A percentile compares a stretch with the other conserved stretches of the same genome.
phyloP scores from a whole-genome alignment of 2,329 filamentous ascomycete species.

The Sarocladium kiliense region DNA sequence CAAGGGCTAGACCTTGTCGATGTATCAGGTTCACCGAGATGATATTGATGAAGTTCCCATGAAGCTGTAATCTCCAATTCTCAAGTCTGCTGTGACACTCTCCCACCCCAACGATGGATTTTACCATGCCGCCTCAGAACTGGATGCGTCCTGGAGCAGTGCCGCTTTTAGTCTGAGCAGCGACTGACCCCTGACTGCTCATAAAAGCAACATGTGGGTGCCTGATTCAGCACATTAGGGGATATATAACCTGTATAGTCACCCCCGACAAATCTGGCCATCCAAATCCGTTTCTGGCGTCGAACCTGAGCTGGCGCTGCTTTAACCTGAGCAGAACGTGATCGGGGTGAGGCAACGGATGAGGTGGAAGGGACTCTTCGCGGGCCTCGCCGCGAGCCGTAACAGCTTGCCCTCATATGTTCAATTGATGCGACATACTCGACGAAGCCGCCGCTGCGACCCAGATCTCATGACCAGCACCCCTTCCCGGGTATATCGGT shows the following conservation, averaged over 20 bases:
- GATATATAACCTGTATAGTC: background rate
- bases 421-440: background rate
- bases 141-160: too few species aligned
- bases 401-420: background rate
- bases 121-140: too few species aligned
- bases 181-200: too few species aligned
- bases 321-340: background rate
- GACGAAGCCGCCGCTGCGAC: background rate
- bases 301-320: background rate
- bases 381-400: background rate
- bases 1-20: background rate
- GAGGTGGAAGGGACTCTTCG: background rate
- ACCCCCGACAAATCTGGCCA: background rate
- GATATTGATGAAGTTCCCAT: background rate
- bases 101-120: too few species aligned
- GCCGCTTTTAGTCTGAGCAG: too few species aligned
- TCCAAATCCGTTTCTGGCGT: slow-evolving; percentile 1
- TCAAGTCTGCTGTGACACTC: too few species aligned
- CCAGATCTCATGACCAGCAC: background rate
- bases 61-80: background rate
- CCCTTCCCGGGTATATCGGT: background rate
- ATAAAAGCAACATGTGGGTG: too few species aligned
- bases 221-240: too few species aligned
- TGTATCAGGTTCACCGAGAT: background rate
- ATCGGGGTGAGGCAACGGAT: background rate